These are phyloP conservation scores for Perilla frutescens DNA, from an alignment of 257 asterid genomes.

Conservation along the genomic window DNA sequence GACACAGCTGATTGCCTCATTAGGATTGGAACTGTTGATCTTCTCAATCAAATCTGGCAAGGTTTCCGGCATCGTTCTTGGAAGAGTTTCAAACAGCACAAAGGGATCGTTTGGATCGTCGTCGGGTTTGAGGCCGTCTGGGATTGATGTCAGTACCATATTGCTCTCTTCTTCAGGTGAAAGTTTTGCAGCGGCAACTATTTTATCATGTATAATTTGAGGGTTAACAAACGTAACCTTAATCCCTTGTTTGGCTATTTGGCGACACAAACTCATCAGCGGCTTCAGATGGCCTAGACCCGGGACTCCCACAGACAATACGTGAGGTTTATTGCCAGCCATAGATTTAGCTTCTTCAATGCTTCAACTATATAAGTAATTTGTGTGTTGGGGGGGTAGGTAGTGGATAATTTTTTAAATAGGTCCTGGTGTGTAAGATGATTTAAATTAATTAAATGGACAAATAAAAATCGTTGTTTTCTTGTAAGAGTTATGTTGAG, in stretches of 20 bases:
- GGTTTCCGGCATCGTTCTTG: constrained; percentile 30
- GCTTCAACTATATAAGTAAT: constrained; percentile 9
- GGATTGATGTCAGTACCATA: constrained; percentile 13
- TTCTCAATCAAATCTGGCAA: constrained; percentile 35
- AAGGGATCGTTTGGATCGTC: not conserved
- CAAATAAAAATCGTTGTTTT: too few species aligned
- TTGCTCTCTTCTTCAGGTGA: not conserved
- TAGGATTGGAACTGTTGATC: not conserved
- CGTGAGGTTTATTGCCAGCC: constrained; percentile 3
- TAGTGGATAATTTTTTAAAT: too few species aligned
- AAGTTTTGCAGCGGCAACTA: not conserved
- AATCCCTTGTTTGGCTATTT: constrained; percentile 30
- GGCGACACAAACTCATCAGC: constrained; percentile 20
- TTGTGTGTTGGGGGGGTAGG: too few species aligned
- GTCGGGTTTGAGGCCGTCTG: constrained; percentile 10
- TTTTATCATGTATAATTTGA: not conserved
- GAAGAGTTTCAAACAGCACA: constrained; percentile 19
- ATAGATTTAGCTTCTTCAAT: not conserved
- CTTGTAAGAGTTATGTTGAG: too few species aligned
- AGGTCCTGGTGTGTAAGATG: too few species aligned
- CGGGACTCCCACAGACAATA: not conserved
- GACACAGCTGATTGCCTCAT: constrained; percentile 41
- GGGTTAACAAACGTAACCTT: constrained; percentile 25
- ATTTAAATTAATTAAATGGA: too few species aligned
- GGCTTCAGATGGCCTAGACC: constrained; percentile 29